Percentiles rank a stretch among this genome's conserved stretches.
Conservation (phyloP, 2,329 filamentous ascomycete species). For the Nemania serpens region DNA sequence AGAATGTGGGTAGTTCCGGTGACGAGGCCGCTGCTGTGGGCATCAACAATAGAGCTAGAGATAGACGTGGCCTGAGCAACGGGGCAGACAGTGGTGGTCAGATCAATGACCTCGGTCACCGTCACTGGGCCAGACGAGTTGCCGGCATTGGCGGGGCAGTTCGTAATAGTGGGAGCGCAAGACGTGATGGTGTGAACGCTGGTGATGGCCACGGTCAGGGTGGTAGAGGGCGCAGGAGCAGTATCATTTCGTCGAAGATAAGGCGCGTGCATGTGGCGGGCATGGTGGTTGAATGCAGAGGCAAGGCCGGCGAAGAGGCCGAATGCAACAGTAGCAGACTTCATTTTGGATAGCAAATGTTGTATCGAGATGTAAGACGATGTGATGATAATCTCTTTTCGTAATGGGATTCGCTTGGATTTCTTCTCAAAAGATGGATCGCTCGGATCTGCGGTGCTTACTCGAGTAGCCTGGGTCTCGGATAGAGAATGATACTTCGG, state of each 20-base stretch:
- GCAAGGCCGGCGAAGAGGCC: constrained; percentile 42
- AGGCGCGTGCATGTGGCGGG: constrained; percentile 40
- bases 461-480: constrained; percentile 35
- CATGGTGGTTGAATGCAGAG: constrained; percentile 41
- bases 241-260: constrained; percentile 39
- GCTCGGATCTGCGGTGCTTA: constrained; percentile 29
- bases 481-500: constrained; percentile 36
- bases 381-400: background rate
- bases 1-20: constrained; percentile 37
- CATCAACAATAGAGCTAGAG: constrained; percentile 40
- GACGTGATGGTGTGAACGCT: constrained; percentile 41
- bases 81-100: constrained; percentile 46
- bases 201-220: constrained; percentile 41
- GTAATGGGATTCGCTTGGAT: constrained; percentile 8
- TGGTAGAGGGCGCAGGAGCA: constrained; percentile 33
- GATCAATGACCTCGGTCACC: constrained; percentile 44
- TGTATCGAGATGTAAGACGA: constrained; percentile 1
- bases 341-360: constrained; percentile 36
- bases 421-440: constrained; percentile 15
- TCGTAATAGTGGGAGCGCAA: constrained; percentile 42
- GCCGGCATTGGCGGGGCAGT: constrained; percentile 39
- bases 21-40: constrained; percentile 41
- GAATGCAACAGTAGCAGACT: constrained; percentile 42
- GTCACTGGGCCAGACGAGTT: constrained; percentile 39
- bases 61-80: constrained; percentile 40